phyloP scores from a whole-genome alignment of 2,329 filamentous ascomycete genomes.

The Nothophaeocryptopus gaeumannii region DNA sequence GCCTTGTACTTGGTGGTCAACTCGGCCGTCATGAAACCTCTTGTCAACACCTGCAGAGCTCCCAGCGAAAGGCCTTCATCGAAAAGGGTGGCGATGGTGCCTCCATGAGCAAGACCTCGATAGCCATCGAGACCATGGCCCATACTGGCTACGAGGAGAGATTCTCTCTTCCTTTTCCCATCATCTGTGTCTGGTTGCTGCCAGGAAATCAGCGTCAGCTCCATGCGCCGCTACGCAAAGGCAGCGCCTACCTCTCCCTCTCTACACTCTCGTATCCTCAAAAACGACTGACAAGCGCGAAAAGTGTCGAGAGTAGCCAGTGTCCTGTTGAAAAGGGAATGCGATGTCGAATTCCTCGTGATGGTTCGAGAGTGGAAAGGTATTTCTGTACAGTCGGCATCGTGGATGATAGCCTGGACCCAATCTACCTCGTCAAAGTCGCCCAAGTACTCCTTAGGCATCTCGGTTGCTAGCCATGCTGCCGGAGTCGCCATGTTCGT shows the following conservation, averaged over 20 bases:
- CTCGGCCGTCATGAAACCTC: constrained; percentile 9
- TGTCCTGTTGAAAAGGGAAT: constrained; percentile 11
- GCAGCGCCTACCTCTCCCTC: background rate
- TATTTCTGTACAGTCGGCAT: constrained; percentile 7
- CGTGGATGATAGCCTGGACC: constrained; percentile 8
- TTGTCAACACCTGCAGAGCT: constrained; percentile 5
- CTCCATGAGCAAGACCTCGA: constrained; percentile 10
- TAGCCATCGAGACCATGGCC: constrained; percentile 13
- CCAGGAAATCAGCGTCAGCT: no score
- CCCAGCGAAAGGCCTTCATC: constrained; percentile 10
- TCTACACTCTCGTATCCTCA: background rate
- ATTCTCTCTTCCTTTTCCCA: constrained; percentile 12
- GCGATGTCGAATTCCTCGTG: constrained; percentile 10
- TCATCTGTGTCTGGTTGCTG: background rate
- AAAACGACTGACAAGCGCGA: constrained; percentile 11
- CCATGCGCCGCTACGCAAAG: background rate
- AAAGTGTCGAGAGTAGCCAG: constrained; percentile 14
- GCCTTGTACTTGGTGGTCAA: constrained; percentile 14
- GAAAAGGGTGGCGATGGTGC: constrained; percentile 14
- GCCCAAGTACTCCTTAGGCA: constrained; percentile 12
- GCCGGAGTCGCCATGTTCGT: constrained; percentile 1
- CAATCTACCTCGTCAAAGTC: constrained; percentile 11
- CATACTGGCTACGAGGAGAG: constrained; percentile 9
- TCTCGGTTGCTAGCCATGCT: constrained; percentile 14
- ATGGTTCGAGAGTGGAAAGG: constrained; percentile 10